Base-by-base conservation (phyloP, 257 asterid species). In the Dorcoceras hygrometricum region DNA sequence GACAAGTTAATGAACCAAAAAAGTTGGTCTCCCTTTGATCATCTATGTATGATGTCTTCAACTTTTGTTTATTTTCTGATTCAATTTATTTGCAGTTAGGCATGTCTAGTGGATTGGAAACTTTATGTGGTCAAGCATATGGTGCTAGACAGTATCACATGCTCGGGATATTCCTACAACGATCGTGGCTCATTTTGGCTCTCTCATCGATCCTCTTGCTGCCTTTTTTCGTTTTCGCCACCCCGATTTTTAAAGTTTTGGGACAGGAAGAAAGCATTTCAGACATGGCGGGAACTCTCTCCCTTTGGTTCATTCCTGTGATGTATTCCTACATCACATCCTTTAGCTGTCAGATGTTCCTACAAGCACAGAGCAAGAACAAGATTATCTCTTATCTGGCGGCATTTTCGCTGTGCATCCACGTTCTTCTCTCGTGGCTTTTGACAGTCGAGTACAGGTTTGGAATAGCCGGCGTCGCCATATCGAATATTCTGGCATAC, bases 291-390 rank as follows among this genome's bases (percentile, higher is more conserved):
- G 85, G 96, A 34, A 22, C 18, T 3, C 72, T 84, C 32, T 75
- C 84, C 19, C 66, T 72, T 27, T 86, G 89, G 90, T 78, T 82
- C 75, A 84, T 88, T 54, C 95, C 92, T 0, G 83, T 84, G 57
- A 72, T 85, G 26, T 90, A 82, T 70, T 75, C 91, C 0, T 86
- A 67, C 31, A 59, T 78, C 27, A 23, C 81, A 23, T 83, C 90
- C 6, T 90, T 83, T 12, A 86, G 83, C 57, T 86, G 92, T 80
- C 97, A 90, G 75, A 88, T 88, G 87, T 90, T 68, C 76, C 71
- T 88, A 1, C 97, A 90, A 62, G 87, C 96, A 16, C 95, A 88
- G 73, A 86, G 95, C 83, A 90, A 90, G 74, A 90, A 87, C 71
- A 72, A 75, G 77, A 78, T 90, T 64, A 87, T 90, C 23, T 72